Percentiles rank a stretch among this genome's conserved stretches.
Conservation (phyloP, 83 land plant genomes). For the Picea abies region DNA sequence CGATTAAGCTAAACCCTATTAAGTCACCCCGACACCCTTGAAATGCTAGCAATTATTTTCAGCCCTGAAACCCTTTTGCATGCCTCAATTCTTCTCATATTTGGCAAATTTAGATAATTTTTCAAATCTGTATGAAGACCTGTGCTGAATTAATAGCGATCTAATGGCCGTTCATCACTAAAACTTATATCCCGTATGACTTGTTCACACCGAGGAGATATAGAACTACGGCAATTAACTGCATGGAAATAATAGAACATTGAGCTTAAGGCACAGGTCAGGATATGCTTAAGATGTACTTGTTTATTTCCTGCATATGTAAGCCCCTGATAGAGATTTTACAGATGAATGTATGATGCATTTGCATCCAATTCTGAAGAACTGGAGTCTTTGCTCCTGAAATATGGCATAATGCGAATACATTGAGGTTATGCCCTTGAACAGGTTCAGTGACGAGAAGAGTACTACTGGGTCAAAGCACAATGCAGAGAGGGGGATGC, state of each 20-base stretch:
- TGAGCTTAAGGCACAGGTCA: not conserved
- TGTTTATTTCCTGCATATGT: constrained; percentile 62
- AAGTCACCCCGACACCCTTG: too few relatives aligned
- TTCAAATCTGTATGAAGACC: too few relatives aligned
- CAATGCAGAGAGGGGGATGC: constrained; percentile 84
- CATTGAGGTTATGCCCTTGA: constrained; percentile 92
- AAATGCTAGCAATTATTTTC: too few relatives aligned
- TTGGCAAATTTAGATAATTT: too few relatives aligned
- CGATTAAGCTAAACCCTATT: too few relatives aligned
- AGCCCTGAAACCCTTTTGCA: too few relatives aligned
- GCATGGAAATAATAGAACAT: not conserved
- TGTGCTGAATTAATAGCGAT: too few relatives aligned
- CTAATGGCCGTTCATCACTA: constrained; percentile 24
- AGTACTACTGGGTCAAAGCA: constrained; percentile 90
- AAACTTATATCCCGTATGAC: constrained; percentile 93
- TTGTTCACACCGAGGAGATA: constrained; percentile 30
- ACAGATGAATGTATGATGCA: constrained; percentile 69
- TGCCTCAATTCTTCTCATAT: too few relatives aligned
- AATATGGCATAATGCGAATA: constrained; percentile 68
- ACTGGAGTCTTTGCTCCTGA: constrained; percentile 25
- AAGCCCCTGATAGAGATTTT: constrained; percentile 86
- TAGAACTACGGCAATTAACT: not conserved
- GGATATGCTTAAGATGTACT: not conserved
- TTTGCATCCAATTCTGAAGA: constrained; percentile 35
- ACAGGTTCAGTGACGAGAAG: constrained; percentile 94